phyloP scores from a whole-genome alignment of 768 basidiomycete genomes.

The Termitomyces eurrhizus region DNA sequence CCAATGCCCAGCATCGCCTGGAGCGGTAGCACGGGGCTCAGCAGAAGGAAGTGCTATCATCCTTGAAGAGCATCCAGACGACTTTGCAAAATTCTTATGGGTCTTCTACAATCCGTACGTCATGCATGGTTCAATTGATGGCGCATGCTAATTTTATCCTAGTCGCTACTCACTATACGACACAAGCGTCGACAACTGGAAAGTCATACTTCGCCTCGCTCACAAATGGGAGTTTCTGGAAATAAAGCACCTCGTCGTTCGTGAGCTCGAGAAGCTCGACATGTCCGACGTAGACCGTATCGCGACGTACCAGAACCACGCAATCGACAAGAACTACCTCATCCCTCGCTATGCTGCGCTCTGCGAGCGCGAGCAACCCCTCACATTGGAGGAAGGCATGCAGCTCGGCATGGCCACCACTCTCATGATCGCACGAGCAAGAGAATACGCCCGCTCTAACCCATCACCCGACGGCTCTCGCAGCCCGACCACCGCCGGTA shows the following conservation, averaged over 20 bases:
- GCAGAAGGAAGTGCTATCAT: constrained; percentile 39
- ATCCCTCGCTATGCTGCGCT: constrained; percentile 54
- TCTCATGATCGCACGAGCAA: constrained; percentile 41
- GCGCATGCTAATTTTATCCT: background rate
- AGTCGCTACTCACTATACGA: constrained; percentile 59
- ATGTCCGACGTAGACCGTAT: constrained; percentile 51
- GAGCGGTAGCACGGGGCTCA: constrained; percentile 29
- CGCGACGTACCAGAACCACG: constrained; percentile 48
- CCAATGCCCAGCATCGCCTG: constrained; percentile 26
- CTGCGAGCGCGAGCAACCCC: constrained; percentile 44
- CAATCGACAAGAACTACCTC: constrained; percentile 43
- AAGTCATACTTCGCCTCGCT: constrained; percentile 53
- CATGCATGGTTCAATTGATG: constrained; percentile 1
- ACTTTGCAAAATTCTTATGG: constrained; percentile 49
- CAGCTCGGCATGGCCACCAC: constrained; percentile 51
- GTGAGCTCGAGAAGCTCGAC: constrained; percentile 48
- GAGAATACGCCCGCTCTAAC: constrained; percentile 41
- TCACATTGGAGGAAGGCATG: constrained; percentile 53
- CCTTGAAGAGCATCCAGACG: constrained; percentile 31
- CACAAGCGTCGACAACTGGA: constrained; percentile 49
- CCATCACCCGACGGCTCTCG: constrained; percentile 16
- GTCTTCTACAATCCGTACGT: constrained; percentile 53
- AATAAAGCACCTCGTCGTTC: constrained; percentile 53
- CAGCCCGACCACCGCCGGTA: constrained; percentile 13
- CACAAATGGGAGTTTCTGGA: constrained; percentile 53